Percentiles rank a stretch among this genome's conserved stretches.
phyloP scores from a whole-genome alignment of 192 early-diverging fungal species.

The Spizellomyces punctatus region DNA sequence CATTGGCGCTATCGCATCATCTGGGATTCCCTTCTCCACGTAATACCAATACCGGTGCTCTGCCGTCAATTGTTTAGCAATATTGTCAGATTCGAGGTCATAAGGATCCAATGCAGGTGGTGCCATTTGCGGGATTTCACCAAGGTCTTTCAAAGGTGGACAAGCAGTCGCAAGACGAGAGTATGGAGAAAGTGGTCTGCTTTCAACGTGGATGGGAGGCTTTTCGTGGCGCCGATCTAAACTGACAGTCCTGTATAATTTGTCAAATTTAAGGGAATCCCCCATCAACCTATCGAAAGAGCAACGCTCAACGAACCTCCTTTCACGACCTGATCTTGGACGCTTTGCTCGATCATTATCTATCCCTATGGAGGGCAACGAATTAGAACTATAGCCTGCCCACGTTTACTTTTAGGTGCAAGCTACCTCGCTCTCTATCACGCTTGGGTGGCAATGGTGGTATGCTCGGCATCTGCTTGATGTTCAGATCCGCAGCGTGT shows the following conservation, averaged over 20 bases:
- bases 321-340: background rate
- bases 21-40: constrained; percentile 46
- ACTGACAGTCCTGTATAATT: background rate
- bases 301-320: background rate
- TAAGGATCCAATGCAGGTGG: constrained; percentile 51
- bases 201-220: constrained; percentile 10
- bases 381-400: background rate
- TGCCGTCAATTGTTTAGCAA: constrained; percentile 56
- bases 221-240: constrained; percentile 6
- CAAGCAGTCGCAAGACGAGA: constrained; percentile 36
- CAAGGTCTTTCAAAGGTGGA: constrained; percentile 16
- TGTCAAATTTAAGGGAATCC: too few relatives aligned
- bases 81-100: constrained; percentile 50
- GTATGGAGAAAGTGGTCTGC: constrained; percentile 50
- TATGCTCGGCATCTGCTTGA: constrained; percentile 38
- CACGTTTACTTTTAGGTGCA: background rate
- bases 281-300: too few relatives aligned
- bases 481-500: constrained; percentile 45
- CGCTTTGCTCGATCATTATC: constrained; percentile 17
- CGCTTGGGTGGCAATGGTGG: constrained; percentile 27
- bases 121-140: background rate
- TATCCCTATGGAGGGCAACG: background rate
- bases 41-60: constrained; percentile 60
- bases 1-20: constrained; percentile 46
- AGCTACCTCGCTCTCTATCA: constrained; percentile 20